Percentiles rank a stretch among this genome's conserved stretches.
These are phyloP conservation scores for Hypoxylon subgilvum DNA, from an alignment of 495 filamentous ascomycete genomes.

Conservation along the genomic window DNA sequence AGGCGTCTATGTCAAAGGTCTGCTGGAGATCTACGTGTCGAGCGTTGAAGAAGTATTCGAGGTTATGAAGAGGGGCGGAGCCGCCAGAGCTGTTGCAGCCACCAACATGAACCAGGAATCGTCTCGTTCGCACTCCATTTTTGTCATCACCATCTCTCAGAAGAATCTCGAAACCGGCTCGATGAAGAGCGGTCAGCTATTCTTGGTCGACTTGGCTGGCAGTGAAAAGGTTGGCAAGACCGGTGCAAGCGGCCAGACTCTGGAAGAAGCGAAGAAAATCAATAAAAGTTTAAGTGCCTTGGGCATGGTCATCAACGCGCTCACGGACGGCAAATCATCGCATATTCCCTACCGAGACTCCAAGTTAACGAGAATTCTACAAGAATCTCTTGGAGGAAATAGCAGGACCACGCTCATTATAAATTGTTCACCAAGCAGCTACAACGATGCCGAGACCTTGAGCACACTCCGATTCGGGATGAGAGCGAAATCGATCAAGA, in stretches of 20 bases:
- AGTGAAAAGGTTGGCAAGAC: constrained; percentile 99
- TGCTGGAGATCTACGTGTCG: constrained; percentile 93
- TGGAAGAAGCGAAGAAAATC: constrained; percentile 99
- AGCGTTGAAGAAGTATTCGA: constrained; percentile 96
- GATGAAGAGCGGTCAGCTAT: constrained; percentile 93
- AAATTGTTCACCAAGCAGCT: constrained; percentile 97
- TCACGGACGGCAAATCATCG: constrained; percentile 98
- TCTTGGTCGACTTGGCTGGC: constrained; percentile 96
- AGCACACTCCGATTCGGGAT: constrained; percentile 95
- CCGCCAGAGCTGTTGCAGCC: constrained; percentile 88
- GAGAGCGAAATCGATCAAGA: constrained; percentile 97
- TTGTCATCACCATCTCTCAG: constrained; percentile 95
- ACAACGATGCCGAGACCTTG: constrained; percentile 95
- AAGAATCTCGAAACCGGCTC: constrained; percentile 98
- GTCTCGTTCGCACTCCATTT: constrained; percentile 97
- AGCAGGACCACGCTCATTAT: constrained; percentile 96
- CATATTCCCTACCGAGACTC: constrained; percentile 98
- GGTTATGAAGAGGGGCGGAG: constrained; percentile 92
- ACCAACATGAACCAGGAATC: constrained; percentile 99
- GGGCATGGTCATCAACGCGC: constrained; percentile 97
- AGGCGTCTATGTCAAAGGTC: constrained; percentile 95
- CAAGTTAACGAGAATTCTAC: constrained; percentile 94
- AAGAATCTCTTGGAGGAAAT: constrained; percentile 96
- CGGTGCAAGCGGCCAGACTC: constrained; percentile 93
- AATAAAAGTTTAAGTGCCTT: constrained; percentile 98